Evolutionary conservation across 495 filamentous ascomycete species (phyloP), one percentile per base, ranked within the genome.

Genomic region (Hypoxylon crocopeplum): DNA sequence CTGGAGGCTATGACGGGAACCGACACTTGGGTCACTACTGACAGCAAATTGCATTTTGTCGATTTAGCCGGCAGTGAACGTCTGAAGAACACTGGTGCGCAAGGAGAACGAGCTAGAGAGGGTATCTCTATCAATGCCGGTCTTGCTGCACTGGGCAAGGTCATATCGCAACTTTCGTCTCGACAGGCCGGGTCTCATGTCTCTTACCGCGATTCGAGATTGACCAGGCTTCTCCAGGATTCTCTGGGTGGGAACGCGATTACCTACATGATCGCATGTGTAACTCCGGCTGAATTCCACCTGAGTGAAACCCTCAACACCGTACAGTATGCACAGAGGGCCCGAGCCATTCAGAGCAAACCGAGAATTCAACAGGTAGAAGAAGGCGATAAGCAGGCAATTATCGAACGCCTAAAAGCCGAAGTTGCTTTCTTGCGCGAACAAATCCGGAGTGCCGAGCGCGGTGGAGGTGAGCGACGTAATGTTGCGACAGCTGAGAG

Each of bases 191-290:
- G 93, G 17, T 86, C 91, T 15, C 95, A 99, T 72, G 91, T 99
- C 33, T 98, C 95, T 5, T 99, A 99, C 72, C 92, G 94, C 32
- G 94, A 99, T 74, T 99, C 94, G 11, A 92, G 89, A 71, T 87
- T 99, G 49, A 99, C 94, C 12, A 89, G 94, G 46, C 81, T 99
- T 10, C 85, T 99, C 12, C 95, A 98, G 77, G 94, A 99, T 72
- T 99, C 94, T 1, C 79, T 99, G n/a, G 94, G 94, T 39, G 95
- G 95, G 3, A 98, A 95, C 68, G 95, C 94, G 0, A 95, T 96
- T 66, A 99, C 94, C 1, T 99, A 98, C 74, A 97, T 99, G 94
- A 93, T 99, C 77, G 94, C 94, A 22, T 99, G 94, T 75, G 93
- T 99, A 19, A 98, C 91, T 5, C 94, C 93, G 5, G 92, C 92